Evolutionary conservation across 164 flowering plant genomes (phyloP), one percentile per base, ranked within the genome.

Genomic region (Magnolia sinica): DNA sequence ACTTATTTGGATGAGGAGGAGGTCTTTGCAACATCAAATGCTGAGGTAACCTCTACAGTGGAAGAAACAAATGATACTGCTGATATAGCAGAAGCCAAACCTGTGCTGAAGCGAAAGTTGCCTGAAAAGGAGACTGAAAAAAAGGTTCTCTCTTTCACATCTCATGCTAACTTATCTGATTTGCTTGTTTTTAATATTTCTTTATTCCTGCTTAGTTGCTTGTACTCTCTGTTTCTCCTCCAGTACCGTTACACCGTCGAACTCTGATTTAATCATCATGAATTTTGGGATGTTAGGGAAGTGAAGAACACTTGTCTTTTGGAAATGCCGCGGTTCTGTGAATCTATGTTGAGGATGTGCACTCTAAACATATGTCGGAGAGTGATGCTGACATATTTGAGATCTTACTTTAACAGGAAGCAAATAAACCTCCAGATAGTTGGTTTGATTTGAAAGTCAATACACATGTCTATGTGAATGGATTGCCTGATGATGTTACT

Each of bases 381-480:
- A 73, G 75, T 59, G 63, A 66, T 52, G 71, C 78, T 83, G 72
- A 76, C 70, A 52, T 45, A 31, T 70, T 75, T 75, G 52, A 29
- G 55, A 73, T 80, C 68, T 78, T 84, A 64, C 70, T 37, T 77
- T 82, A 81, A 27, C 90, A 96, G 99, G 98, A 96, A 89, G 86
- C 98, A 55, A 94, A 96, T 80, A 91, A 94, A 78, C 95, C 95
- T 77, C 99, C 99, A 64, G 99, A 96, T 76, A 84, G 92, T 81
- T 96, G 99, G 99, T 96, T 96, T 69, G 99, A 96, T 67, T 83
- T 96, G 76, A 96, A 96, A 83, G 91, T 94, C 63, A 96, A 96
- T 81, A 92, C 98, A n/a, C 95, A 96, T 84, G 95, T 94, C 72
- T 96, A 96, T 78, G 96, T 96, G 22, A 91, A 90, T 55, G 99